Percentiles rank a stretch among this genome's conserved stretches.
Conservation (phyloP, 768 basidiomycete species). For the Leccinum obscurum region DNA sequence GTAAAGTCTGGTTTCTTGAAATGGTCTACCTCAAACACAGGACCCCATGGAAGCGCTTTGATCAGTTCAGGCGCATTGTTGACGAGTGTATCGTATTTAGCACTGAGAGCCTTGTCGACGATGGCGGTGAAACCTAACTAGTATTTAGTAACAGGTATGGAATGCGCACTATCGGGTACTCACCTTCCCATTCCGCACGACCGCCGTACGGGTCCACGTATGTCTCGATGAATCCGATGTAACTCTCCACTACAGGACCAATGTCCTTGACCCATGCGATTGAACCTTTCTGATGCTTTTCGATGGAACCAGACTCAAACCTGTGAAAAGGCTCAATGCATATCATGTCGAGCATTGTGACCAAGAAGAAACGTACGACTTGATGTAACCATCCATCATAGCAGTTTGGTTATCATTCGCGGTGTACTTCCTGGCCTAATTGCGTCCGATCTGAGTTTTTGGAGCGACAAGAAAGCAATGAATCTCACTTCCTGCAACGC, state of each 20-base stretch:
- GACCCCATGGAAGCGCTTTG: constrained; percentile 81
- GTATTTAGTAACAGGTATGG: background rate
- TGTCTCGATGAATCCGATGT: constrained; percentile 85
- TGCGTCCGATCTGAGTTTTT: background rate
- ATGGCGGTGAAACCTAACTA: constrained; percentile 81
- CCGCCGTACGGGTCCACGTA: constrained; percentile 89
- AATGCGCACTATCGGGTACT: constrained; percentile 2
- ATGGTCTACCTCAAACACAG: constrained; percentile 61
- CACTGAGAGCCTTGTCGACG: constrained; percentile 80
- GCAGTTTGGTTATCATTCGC: constrained; percentile 70
- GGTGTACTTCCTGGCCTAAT: constrained; percentile 68
- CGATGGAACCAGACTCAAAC: constrained; percentile 76
- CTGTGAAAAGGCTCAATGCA: constrained; percentile 25
- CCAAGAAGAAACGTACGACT: constrained; percentile 51
- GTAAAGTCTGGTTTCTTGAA: constrained; percentile 90
- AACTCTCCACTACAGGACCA: constrained; percentile 85
- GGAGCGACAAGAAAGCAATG: background rate
- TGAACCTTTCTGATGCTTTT: constrained; percentile 77
- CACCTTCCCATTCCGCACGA: constrained; percentile 94
- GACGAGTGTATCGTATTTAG: constrained; percentile 79
- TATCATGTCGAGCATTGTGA: background rate
- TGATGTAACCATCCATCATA: constrained; percentile 78
- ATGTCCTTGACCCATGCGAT: constrained; percentile 84
- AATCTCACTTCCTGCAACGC: constrained; percentile 57
- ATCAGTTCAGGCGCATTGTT: constrained; percentile 75